phyloP scores from a whole-genome alignment of 2,329 filamentous ascomycete genomes.

The Knufia fluminis region DNA sequence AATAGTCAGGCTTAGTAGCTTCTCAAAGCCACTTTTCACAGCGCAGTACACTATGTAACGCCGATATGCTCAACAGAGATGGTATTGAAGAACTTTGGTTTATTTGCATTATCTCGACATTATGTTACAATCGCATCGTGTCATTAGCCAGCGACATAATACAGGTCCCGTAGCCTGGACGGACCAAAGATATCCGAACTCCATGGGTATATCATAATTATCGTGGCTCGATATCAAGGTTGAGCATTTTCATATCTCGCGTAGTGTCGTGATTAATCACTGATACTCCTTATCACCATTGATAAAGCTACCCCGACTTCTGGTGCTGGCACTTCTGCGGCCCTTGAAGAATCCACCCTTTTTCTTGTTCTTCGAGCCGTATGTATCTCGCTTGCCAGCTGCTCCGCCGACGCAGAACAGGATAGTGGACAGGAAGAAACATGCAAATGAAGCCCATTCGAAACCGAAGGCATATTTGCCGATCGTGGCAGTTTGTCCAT shows the following conservation, averaged over 20 bases:
- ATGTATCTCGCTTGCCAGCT: conserved; percentile 7
- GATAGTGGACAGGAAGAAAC: conserved; percentile 46
- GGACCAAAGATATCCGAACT: background rate
- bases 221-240: background rate
- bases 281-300: conserved; percentile 23
- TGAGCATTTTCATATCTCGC: background rate
- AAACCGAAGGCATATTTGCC: conserved; percentile 52
- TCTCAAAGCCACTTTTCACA: too few species aligned
- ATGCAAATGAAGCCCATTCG: conserved; percentile 50
- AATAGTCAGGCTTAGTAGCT: too few species aligned
- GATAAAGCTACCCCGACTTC: conserved; percentile 25
- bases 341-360: conserved; percentile 16
- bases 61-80: too few species aligned
- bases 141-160: too few species aligned
- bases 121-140: background rate
- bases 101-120: background rate
- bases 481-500: conserved; percentile 41
- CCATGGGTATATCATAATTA: background rate
- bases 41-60: too few species aligned
- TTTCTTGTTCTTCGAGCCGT: conserved; percentile 6
- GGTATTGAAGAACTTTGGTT: background rate
- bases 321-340: conserved; percentile 20
- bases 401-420: conserved; percentile 46
- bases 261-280: background rate
- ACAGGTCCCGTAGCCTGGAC: too few species aligned